These are phyloP conservation scores for Ambispora gerdemannii DNA, from an alignment of 192 early-diverging fungal species.

Conservation along the genomic window DNA sequence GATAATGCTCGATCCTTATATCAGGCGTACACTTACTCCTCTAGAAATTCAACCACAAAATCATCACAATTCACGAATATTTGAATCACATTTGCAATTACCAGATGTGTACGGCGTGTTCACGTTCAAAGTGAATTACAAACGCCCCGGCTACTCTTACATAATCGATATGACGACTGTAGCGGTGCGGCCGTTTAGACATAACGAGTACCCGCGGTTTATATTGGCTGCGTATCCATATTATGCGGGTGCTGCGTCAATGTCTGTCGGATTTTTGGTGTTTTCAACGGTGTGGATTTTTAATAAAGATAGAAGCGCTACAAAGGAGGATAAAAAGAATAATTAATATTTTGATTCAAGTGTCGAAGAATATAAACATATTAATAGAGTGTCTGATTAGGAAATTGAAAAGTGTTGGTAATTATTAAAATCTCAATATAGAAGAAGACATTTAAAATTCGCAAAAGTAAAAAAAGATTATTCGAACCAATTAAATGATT, in stretches of 20 bases:
- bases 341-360: too few species aligned
- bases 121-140: slow-evolving; percentile 94
- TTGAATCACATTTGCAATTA: slow-evolving; percentile 50
- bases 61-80: slow-evolving; percentile 44
- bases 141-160: slow-evolving; percentile 77
- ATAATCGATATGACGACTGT: slow-evolving; percentile 73
- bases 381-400: too few species aligned
- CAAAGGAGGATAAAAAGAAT: slow-evolving; percentile 14
- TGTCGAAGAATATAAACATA: too few species aligned
- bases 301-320: slow-evolving; percentile 30
- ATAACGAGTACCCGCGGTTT: slow-evolving; percentile 96
- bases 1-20: slow-evolving; percentile 97
- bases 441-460: too few species aligned
- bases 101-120: slow-evolving; percentile 98
- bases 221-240: slow-evolving; percentile 92
- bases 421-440: too few species aligned
- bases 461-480: too few species aligned
- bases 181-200: slow-evolving; percentile 84
- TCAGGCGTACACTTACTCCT: slow-evolving; percentile 70
- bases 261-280: slow-evolving; percentile 82
- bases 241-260: slow-evolving; percentile 79
- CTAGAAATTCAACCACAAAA: slow-evolving; percentile 32
- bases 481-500: too few species aligned
- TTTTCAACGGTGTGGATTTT: slow-evolving; percentile 81
- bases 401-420: too few species aligned